These are phyloP conservation scores for Persicaria maculosa DNA, from an alignment of 148 eudicot genomes.

Conservation along the genomic window DNA sequence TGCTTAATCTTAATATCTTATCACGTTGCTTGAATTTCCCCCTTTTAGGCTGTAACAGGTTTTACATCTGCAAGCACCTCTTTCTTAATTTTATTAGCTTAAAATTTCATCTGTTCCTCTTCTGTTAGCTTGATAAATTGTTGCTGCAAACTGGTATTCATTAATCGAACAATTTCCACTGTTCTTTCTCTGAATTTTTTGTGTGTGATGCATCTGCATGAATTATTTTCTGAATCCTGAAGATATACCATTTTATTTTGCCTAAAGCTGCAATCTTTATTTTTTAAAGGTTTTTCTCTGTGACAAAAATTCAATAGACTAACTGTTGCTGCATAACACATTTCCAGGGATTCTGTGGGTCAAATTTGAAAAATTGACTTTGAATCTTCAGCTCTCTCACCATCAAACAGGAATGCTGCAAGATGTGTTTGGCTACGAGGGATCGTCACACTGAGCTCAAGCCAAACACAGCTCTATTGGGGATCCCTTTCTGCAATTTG, in stretches of 20 bases:
- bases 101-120: not conserved
- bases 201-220: not conserved
- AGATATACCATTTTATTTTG: not conserved
- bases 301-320: not conserved
- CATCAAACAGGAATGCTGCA: slow-evolving; percentile 64
- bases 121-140: not conserved
- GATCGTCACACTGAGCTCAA: slow-evolving; percentile 21
- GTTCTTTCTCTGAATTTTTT: not conserved
- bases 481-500: slow-evolving; percentile 26
- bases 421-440: slow-evolving; percentile 50
- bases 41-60: not conserved
- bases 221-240: not conserved
- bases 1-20: too few relatives aligned
- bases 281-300: not conserved
- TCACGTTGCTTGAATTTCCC: not conserved
- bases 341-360: not conserved
- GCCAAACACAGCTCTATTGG: slow-evolving; percentile 22
- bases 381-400: slow-evolving; percentile 7
- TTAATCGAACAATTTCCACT: not conserved
- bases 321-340: not conserved
- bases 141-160: not conserved
- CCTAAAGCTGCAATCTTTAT: not conserved
- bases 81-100: not conserved
- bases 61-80: not conserved
- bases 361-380: not conserved